A percentile compares a stretch with the other conserved stretches of the same genome.
Evolutionary conservation across 2,329 filamentous ascomycete genomes (phyloP).

Genomic region (Scytalidium sp.): DNA sequence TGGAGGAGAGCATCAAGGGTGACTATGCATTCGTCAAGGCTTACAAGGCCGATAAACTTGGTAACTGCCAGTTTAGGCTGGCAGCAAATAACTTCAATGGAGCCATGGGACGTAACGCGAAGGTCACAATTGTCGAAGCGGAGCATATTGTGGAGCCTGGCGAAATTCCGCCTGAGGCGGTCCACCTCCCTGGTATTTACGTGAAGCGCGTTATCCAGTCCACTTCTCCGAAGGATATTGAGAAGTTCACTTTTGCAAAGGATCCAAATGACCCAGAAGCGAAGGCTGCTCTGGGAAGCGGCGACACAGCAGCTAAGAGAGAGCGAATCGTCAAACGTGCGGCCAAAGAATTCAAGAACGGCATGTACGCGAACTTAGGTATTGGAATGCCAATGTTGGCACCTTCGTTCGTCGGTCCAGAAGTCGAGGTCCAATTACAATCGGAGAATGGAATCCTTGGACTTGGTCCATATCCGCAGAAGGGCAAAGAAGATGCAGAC

Average conservation of each 20-base stretch:
- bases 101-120: conserved; percentile 88
- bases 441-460: conserved; percentile 80
- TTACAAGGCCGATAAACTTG: conserved; percentile 87
- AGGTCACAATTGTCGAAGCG: conserved; percentile 87
- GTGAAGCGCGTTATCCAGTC: conserved; percentile 86
- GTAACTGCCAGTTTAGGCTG: conserved; percentile 87
- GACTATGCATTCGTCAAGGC: conserved; percentile 95
- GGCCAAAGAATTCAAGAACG: conserved; percentile 90
- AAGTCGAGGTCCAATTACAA: conserved; percentile 78
- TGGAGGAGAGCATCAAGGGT: conserved; percentile 84
- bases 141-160: conserved; percentile 90
- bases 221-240: conserved; percentile 75
- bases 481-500: conserved; percentile 79
- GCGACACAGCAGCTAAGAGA: conserved; percentile 56
- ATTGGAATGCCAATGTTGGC: conserved; percentile 95
- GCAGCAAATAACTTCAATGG: conserved; percentile 92
- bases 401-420: conserved; percentile 75
- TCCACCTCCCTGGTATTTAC: conserved; percentile 88
- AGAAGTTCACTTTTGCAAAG: conserved; percentile 80
- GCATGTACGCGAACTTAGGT: conserved; percentile 90
- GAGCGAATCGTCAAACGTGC: conserved; percentile 83
- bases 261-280: conserved; percentile 27
- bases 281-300: conserved; percentile 28
- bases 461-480: conserved; percentile 67
- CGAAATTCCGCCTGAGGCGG: conserved; percentile 77